These are phyloP conservation scores for Blastobotrys muscicola DNA, from an alignment of 805 yeast genomes.

Conservation along the genomic window DNA sequence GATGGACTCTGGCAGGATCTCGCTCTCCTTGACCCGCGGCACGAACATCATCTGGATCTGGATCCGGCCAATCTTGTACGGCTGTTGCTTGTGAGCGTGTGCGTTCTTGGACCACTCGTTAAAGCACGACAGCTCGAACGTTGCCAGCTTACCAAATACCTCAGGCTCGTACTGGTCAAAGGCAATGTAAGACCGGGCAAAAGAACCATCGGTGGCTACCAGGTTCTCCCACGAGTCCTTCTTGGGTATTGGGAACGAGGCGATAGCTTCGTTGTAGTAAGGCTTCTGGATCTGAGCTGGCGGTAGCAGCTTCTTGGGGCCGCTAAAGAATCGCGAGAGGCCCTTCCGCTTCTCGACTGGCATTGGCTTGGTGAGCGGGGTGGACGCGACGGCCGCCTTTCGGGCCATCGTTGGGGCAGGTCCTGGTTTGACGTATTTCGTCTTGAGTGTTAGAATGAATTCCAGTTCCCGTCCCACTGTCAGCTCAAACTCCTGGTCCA, in stretches of 20 bases:
- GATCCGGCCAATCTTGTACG: slow-evolving; percentile 41
- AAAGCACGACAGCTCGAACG: slow-evolving; percentile 51
- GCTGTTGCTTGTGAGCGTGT: slow-evolving; percentile 8
- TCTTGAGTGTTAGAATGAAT: slow-evolving; percentile 63
- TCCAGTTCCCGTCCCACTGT: slow-evolving; percentile 53
- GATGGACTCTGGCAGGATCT: slow-evolving; percentile 42
- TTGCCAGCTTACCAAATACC: slow-evolving; percentile 44
- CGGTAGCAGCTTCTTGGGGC: slow-evolving; percentile 4
- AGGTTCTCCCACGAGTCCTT: slow-evolving; percentile 43
- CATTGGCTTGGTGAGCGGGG: not conserved
- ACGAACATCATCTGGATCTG: slow-evolving; percentile 49
- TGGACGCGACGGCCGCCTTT: not conserved
- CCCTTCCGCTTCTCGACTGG: slow-evolving; percentile 1
- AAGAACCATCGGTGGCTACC: slow-evolving; percentile 82
- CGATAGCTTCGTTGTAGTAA: not conserved
- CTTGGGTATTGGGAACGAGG: not conserved
- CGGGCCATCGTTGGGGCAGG: not conserved
- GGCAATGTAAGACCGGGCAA: slow-evolving; percentile 67
- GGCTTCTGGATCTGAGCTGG: not conserved
- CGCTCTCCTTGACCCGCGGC: slow-evolving; percentile 41
- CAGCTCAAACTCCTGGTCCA: slow-evolving; percentile 74
- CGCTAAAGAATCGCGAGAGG: slow-evolving; percentile 1
- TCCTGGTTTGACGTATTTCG: slow-evolving; percentile 36
- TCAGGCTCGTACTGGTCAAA: slow-evolving; percentile 50
- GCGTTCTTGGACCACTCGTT: slow-evolving; percentile 67